phyloP scores from a whole-genome alignment of 257 asterid genomes.

The Nicotiana sylvestris region DNA sequence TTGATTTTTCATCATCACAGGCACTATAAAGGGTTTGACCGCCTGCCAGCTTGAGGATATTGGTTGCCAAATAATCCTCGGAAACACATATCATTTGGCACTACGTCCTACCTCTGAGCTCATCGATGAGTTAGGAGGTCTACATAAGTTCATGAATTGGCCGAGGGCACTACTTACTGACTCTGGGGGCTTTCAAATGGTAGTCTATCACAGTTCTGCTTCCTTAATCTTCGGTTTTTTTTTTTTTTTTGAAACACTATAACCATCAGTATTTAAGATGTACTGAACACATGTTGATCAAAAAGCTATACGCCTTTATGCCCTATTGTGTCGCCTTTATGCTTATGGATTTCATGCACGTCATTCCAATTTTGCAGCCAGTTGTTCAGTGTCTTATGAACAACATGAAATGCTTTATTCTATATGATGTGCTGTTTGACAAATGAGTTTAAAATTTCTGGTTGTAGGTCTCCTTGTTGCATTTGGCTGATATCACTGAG shows the following conservation, averaged over 20 bases:
- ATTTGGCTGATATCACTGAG: slow-evolving; percentile 96
- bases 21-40: slow-evolving; percentile 89
- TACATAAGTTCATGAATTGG: slow-evolving; percentile 96
- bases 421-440: neutral
- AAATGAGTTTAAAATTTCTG: slow-evolving; percentile 19
- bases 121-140: slow-evolving; percentile 93
- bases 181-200: slow-evolving; percentile 99
- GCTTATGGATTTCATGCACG: neutral
- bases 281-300: neutral
- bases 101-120: slow-evolving; percentile 98
- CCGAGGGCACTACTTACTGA: slow-evolving; percentile 94
- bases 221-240: neutral
- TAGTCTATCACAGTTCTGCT: slow-evolving; percentile 19
- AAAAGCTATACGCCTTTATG: neutral
- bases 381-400: neutral
- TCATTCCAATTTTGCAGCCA: neutral
- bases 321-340: neutral
- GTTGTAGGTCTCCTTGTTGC: slow-evolving; percentile 85
- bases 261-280: neutral
- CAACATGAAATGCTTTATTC: neutral
- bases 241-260: neutral
- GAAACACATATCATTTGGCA: slow-evolving; percentile 94
- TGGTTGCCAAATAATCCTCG: slow-evolving; percentile 97
- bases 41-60: slow-evolving; percentile 90
- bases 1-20: slow-evolving; percentile 38